These are phyloP conservation scores for Amaranthus tricolor DNA, from an alignment of 179 eudicot genomes.

Conservation along the genomic window DNA sequence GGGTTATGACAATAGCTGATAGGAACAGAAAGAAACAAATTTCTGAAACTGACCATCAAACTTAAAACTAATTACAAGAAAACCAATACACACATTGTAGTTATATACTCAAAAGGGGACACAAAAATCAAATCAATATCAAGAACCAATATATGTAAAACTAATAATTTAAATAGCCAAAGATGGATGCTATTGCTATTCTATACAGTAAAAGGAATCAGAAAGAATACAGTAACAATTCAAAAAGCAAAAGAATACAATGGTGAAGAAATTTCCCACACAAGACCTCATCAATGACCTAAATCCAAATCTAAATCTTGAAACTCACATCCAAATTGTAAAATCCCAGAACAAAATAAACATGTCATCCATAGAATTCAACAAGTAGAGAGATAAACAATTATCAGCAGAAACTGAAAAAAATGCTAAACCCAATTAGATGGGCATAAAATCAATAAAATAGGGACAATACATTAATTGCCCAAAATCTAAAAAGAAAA, in stretches of 20 bases:
- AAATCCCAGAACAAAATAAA: neutral
- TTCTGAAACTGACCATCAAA: neutral
- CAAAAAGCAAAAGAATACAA: neutral
- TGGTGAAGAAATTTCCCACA: neutral
- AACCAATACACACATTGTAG: no score
- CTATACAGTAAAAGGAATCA: neutral
- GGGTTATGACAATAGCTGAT: neutral
- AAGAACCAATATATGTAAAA: neutral
- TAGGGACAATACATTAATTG: no score
- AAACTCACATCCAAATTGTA: constrained; percentile 3
- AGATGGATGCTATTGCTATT: neutral
- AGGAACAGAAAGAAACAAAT: neutral
- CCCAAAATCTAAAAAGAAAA: no score
- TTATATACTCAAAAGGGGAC: neutral
- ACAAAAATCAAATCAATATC: neutral
- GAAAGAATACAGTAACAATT: neutral
- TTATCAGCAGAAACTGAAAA: no score
- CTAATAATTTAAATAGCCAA: neutral
- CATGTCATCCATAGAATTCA: no score
- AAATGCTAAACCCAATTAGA: no score
- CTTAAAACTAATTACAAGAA: neutral
- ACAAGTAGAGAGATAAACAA: no score
- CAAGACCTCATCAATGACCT: no score
- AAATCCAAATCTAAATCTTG: neutral
- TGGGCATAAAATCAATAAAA: no score